Base-by-base conservation (phyloP, 495 filamentous ascomycete species). In the Lophiostoma macrostomum region DNA sequence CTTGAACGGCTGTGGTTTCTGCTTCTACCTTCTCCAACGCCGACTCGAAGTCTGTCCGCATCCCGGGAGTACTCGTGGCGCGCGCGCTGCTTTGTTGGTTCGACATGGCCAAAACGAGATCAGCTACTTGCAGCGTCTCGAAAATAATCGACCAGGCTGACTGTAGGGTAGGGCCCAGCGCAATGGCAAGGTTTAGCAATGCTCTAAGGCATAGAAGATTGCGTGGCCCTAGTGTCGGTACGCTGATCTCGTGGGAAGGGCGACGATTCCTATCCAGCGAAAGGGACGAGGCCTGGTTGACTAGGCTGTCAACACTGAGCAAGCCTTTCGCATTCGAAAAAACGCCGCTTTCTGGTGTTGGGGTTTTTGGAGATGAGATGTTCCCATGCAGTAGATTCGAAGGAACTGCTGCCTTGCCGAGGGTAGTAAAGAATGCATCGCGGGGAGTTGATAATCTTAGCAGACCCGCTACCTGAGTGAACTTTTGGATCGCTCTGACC, bases 401-500 rank as follows among this genome's bases (percentile, higher is more conserved):
- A 7, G 93, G 93, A 7, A 96, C 86, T 25, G 93, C 88, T 27
- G 91, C 83, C 67, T 98, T 98, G 5, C 87, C 89, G 3, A 98
- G 75, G 0, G 90, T 95, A 4, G 93, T 97, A 20, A 98, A 72
- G 58, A 98, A 95, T 3, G 93, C 91, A 76, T 98, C 93, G 47
- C 94, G 75, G 10, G 93, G 88, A 1, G 93, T 96, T 20, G 77
- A 73, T 16, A 96, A 78, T 43, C 87, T 79, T 16, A 98, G 73
- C 47, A 98, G 74, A 12, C 93, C 93, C 18, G 93, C 89, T 6
- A 96, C 93, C 65, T 98, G 93, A 0, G 94, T 86, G 64, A 98
- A 85, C 60, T 95, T 95, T 63, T 98, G 93, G 59, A 97, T 91
- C 0, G 90, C 86, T 40, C 91, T 80, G n/a, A 98, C 90, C 1